A percentile compares a stretch with the other conserved stretches of the same genome.
These are phyloP conservation scores for Mallotus nudiflorus DNA, from an alignment of 345 rosid species.

Conservation along the genomic window DNA sequence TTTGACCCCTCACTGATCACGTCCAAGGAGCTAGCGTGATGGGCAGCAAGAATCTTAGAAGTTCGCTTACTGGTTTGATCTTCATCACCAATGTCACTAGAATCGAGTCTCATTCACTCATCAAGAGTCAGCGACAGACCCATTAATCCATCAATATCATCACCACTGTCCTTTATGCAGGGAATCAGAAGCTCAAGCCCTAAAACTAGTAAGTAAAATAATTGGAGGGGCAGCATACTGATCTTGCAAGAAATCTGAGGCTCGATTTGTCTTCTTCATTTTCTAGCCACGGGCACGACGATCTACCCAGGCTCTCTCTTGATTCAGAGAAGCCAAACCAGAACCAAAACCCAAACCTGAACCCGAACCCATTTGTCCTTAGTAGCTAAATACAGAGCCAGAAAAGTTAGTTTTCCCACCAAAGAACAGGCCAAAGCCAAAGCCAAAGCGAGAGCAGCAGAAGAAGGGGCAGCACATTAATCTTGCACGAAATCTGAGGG, in stretches of 20 bases:
- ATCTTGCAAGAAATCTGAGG: no score
- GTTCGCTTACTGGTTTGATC: conserved; percentile 78
- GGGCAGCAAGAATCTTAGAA: conserved; percentile 82
- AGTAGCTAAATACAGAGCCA: conserved; percentile 38
- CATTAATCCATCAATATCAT: conserved; percentile 77
- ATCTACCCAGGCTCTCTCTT: conserved; percentile 71
- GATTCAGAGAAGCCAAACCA: conserved; percentile 70
- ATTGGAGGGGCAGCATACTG: no score
- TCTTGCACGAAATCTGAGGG: no score
- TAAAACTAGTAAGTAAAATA: conserved; percentile 51
- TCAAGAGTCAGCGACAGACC: conserved; percentile 82
- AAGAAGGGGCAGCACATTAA: no score
- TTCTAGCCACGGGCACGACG: conserved; percentile 85
- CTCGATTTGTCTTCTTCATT: conserved; percentile 95
- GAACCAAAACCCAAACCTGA: conserved; percentile 12
- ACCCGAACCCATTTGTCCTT: conserved; percentile 61
- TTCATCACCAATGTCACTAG: conserved; percentile 78
- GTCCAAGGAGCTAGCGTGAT: conserved; percentile 78
- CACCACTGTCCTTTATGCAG: conserved; percentile 52
- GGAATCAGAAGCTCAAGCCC: conserved; percentile 69
- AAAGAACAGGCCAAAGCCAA: no score
- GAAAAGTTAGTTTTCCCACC: no score
- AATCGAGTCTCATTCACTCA: conserved; percentile 92
- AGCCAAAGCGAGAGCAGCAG: no score
- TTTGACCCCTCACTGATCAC: conserved; percentile 62